Evolutionary conservation across 2,329 filamentous ascomycete species (phyloP), one percentile per base, ranked within the genome.

Genomic region (Colletotrichum melonis): DNA sequence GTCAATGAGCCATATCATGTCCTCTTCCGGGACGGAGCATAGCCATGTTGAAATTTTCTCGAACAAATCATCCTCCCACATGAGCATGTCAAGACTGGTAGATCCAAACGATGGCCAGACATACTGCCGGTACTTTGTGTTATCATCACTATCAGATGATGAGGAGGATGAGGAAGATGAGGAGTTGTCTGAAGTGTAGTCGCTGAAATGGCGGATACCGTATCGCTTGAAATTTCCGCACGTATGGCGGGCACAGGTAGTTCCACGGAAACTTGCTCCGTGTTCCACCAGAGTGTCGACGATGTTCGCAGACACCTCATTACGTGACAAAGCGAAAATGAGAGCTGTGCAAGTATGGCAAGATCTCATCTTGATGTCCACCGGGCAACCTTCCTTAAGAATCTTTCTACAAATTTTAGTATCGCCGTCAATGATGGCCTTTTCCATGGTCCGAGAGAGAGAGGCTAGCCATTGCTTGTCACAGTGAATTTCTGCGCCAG

Each of bases 201-300:
- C 52, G 1, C 7, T n/a, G 24, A 38, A 54, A 22, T 60, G 22
- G 5, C 38, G 38, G 19, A 58, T 19, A 1, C 42, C 42, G 19
- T 49, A 22, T 49, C 35, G n/a, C 5, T 14, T n/a, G 12, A 4
- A 54, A 9, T 8, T 8, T 0, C 2, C 7, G 4, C 22, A 8
- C 6, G 28, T n/a, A 8, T 66, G 16, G 12, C 11, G n/a, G 8
- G 35, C 28, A 26, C 67, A 70, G 1, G 67, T 35, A 7, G 28
- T n/a, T 24, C 30, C 67, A 3, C 30, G 38, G 30, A 70, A 66
- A n/a, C 54, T 70, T 24, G 67, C 67, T 5, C 67, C 67, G 8
- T 49, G 5, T 5, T 46, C 28, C 30, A 70, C 58, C 16, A 70
- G 62, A 30, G 28, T 7, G 22, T 65, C 35, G 1, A 70, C 19